Evolutionary conservation across 495 filamentous ascomycete species (phyloP).

Genomic region (Penicillium taxi): DNA sequence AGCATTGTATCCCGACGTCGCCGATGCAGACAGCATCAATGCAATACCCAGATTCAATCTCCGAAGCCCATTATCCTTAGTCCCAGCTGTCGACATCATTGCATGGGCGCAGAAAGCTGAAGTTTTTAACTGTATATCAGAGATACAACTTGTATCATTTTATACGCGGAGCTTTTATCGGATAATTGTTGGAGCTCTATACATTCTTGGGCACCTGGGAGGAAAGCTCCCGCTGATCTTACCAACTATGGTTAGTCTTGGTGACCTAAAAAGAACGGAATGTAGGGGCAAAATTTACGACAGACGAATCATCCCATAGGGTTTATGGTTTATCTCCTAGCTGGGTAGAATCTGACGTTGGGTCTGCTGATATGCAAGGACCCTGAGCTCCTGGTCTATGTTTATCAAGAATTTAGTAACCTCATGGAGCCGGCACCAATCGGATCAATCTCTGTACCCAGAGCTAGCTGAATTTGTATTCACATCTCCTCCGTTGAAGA

Average conservation of each 20-base stretch:
- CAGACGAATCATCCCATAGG: background rate
- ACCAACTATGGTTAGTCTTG: conserved; percentile 1
- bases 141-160: too few species aligned
- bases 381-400: conserved; percentile 1
- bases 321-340: background rate
- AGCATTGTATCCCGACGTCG: conserved; percentile 21
- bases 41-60: conserved; percentile 20
- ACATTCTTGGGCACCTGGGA: too few species aligned
- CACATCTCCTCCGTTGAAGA: conserved; percentile 1
- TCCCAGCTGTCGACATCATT: background rate
- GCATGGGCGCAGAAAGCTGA: too few species aligned
- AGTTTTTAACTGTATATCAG: too few species aligned
- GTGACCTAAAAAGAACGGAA: background rate
- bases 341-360: background rate
- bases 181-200: conserved; percentile 1
- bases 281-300: conserved; percentile 1
- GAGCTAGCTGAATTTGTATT: background rate
- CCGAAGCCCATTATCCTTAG: conserved; percentile 14
- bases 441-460: background rate
- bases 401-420: conserved; percentile 4
- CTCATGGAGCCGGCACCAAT: background rate
- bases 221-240: conserved; percentile 1
- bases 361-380: conserved; percentile 4
- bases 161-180: conserved; percentile 5
- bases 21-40: conserved; percentile 22